A percentile compares a stretch with the other conserved stretches of the same genome.
Conservation (phyloP, 441 rosid species). For the Syzygium malaccense region DNA sequence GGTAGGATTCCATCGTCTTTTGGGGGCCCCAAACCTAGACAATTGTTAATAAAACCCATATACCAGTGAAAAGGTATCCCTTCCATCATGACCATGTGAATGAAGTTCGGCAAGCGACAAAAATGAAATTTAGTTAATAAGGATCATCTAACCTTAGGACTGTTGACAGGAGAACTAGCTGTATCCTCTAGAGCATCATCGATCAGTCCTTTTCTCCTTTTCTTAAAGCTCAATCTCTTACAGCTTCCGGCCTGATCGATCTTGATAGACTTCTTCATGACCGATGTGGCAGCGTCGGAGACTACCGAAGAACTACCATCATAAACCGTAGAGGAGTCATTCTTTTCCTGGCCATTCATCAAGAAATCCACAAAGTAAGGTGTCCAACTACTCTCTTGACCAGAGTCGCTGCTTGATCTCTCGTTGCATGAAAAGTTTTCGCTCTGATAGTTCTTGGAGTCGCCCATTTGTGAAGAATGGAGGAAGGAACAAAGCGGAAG, state of each 20-base stretch:
- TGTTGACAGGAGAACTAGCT: conserved; percentile 8
- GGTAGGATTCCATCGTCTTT: neutral
- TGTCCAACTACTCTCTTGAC: conserved; percentile 1
- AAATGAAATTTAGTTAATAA: neutral
- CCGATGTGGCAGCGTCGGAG: neutral
- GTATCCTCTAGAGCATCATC: conserved; percentile 13
- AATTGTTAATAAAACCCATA: too few species aligned
- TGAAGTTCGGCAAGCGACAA: neutral
- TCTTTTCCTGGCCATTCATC: neutral
- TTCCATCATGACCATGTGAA: neutral
- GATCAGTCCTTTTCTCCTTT: neutral
- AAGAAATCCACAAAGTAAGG: neutral
- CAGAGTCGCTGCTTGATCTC: neutral
- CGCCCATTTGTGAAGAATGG: neutral
- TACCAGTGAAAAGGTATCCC: neutral
- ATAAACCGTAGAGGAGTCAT: neutral
- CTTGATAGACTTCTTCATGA: neutral
- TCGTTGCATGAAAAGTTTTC: neutral
- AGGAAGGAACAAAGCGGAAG: neutral
- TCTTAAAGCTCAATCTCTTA: neutral
- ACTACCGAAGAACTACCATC: neutral
- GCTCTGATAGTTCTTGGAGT: neutral
- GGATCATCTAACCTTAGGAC: conserved; percentile 8
- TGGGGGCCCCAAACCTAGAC: neutral
- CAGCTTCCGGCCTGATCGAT: neutral